A percentile compares a stretch with the other conserved stretches of the same genome.
These are phyloP conservation scores for Themeda triandra DNA, from an alignment of 176 grass and related monocot species.

Conservation along the genomic window DNA sequence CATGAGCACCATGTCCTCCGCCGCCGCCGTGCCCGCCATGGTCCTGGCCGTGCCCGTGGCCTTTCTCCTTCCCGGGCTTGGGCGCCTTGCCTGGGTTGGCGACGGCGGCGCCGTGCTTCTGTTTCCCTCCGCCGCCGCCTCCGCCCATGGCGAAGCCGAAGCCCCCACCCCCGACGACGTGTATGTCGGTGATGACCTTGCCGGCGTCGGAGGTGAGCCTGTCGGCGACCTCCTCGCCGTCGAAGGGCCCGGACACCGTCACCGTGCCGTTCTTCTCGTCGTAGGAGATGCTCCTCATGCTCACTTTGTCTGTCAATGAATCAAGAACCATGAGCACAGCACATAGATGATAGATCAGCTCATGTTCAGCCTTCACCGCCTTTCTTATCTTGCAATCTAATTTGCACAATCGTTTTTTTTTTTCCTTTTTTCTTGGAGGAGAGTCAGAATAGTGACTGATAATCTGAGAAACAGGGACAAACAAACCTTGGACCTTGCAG, in stretches of 20 bases:
- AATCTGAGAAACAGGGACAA: neutral
- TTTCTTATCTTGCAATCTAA: neutral
- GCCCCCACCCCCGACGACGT: conserved; percentile 18
- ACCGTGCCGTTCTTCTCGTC: conserved; percentile 71
- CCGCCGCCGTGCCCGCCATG: neutral
- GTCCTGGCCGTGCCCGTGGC: neutral
- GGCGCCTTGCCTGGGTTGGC: conserved; percentile 6
- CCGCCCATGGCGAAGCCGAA: neutral
- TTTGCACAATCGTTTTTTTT: neutral
- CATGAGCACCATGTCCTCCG: too few relatives aligned
- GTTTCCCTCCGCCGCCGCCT: neutral
- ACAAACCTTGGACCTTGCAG: conserved; percentile 80
- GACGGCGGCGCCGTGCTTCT: conserved; percentile 29
- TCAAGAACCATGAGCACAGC: too few relatives aligned
- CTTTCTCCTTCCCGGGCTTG: conserved; percentile 25
- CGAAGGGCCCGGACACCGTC: conserved; percentile 65
- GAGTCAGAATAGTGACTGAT: neutral
- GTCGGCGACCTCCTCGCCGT: conserved; percentile 50
- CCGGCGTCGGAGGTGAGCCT: conserved; percentile 50
- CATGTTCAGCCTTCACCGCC: neutral
- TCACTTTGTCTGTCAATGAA: conserved; percentile 37
- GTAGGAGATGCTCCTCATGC: conserved; percentile 55
- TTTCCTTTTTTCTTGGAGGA: neutral
- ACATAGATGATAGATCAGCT: neutral
- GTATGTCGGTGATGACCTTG: conserved; percentile 78